Evolutionary conservation across 352 stramenopile species (phyloP), one percentile per base, ranked within the genome.

Genomic region (Phytopythium helicoides): DNA sequence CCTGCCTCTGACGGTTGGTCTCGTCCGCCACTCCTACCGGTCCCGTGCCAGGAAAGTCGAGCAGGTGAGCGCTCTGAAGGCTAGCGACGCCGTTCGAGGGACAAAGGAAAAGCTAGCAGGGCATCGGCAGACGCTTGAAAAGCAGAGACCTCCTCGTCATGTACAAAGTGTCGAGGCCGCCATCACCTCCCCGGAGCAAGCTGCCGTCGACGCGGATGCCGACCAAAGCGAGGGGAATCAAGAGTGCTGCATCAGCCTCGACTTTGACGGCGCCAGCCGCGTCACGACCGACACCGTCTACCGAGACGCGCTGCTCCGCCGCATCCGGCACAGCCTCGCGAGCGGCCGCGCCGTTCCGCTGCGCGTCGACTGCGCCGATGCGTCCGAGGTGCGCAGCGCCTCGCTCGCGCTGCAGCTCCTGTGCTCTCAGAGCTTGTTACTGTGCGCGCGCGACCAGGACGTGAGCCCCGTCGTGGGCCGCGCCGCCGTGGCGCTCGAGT

Each of bases 391-490:
- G 11, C 40, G 49, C 6, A 62, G 58, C 21, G 57, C 58, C 12
- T 68, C 64, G 18, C 44, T 84, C 34, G 65, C 71, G 52, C 33
- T 86, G 42, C 76, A 87, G 58, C 71, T 65, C n/a, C 59, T 87
- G 8, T 87, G 76, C 25, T 56, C 66, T 1, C 62, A 72, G 39
- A 86, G 69, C 50, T 53, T 87, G 9, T 44, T 66, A 3, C 80
- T 76, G 36, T 87, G 76, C 37, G 18, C 39, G 1, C 62, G 53
- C 10, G 64, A 76, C 37, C 76, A 87, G 54, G 58, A 71, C 18
- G n/a, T 86, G 16, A 47, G 82, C 2, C 73, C 76, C 16, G 44
- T 10, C 16, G 45, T 4, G 10, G 45, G 37, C 25, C 16, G 21
- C 11, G 16, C 21, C 12, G 10, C 3, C 39, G 19, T 46, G 21